Evolutionary conservation across 768 basidiomycete species (phyloP).

Genomic region (Artomyces pyxidatus): DNA sequence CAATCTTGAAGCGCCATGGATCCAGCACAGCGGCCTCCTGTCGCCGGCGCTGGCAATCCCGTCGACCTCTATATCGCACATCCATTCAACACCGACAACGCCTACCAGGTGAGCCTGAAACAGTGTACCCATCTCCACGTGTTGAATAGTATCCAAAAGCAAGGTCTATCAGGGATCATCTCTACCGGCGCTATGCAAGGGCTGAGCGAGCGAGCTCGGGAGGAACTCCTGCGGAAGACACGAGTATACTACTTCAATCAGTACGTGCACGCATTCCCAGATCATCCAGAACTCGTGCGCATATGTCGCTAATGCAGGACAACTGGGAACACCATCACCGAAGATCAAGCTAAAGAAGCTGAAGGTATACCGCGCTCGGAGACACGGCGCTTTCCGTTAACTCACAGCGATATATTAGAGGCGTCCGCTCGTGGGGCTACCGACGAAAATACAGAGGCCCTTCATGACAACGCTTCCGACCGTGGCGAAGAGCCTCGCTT

Average conservation of each 20-base stretch:
- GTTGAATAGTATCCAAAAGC: conserved; percentile 31
- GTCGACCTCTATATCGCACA: conserved; percentile 21
- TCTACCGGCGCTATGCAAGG: conserved; percentile 31
- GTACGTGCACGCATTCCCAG: conserved; percentile 24
- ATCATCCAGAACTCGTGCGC: too few species aligned
- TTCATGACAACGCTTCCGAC: neutral
- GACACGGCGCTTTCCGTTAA: neutral
- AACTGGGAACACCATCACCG: conserved; percentile 20
- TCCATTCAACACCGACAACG: conserved; percentile 48
- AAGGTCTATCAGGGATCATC: conserved; percentile 55
- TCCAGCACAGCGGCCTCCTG: too few species aligned
- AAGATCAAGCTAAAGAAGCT: conserved; percentile 19
- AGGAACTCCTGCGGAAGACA: conserved; percentile 43
- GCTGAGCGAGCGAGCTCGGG: conserved; percentile 31
- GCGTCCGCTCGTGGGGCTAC: neutral
- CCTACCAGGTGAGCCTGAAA: conserved; percentile 44
- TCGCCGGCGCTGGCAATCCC: too few species aligned
- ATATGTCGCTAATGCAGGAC: too few species aligned
- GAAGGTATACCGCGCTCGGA: neutral
- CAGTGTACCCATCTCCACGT: neutral
- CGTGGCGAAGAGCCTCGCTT: conserved; percentile 24
- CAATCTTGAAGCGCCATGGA: too few species aligned
- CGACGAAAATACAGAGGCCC: neutral
- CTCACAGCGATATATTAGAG: neutral
- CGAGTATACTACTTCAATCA: conserved; percentile 70